These are phyloP conservation scores for Salix udensis DNA, from an alignment of 345 rosid genomes.

Conservation along the genomic window DNA sequence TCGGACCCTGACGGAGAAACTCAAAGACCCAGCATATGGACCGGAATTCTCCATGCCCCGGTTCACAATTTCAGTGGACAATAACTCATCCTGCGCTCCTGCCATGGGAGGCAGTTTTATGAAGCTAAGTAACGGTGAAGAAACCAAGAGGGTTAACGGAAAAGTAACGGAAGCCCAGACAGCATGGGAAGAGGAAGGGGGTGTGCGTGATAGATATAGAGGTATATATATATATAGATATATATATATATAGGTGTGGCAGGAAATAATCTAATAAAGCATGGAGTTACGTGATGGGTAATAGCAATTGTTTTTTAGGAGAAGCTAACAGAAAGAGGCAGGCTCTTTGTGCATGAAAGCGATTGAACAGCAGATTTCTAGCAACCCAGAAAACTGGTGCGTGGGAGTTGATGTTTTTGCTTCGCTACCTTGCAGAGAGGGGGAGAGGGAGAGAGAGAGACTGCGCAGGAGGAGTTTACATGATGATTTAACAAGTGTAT, in stretches of 20 bases:
- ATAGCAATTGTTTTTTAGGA: neutral
- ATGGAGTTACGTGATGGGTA: neutral
- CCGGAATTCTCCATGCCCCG: constrained; percentile 36
- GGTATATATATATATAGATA: too few species aligned
- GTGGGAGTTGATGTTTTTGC: neutral
- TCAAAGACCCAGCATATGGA: constrained; percentile 40
- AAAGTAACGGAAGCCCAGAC: neutral
- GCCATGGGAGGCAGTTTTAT: constrained; percentile 16
- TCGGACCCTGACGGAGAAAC: constrained; percentile 40
- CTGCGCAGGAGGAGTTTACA: neutral
- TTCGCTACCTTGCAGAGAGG: neutral
- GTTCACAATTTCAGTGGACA: constrained; percentile 50
- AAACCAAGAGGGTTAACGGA: neutral
- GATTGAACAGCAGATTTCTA: constrained; percentile 4
- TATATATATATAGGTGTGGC: neutral
- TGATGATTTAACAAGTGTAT: too few species aligned
- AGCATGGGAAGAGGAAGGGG: neutral
- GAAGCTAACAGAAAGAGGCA: constrained; percentile 9
- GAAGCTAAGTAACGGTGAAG: too few species aligned
- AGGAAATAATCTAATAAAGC: neutral
- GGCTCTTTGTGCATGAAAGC: constrained; percentile 12
- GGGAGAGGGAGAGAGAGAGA: too few species aligned
- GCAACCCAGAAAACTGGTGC: neutral
- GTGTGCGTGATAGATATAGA: too few species aligned
- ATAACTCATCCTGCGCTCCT: constrained; percentile 20